Evolutionary conservation across 2,329 filamentous ascomycete genomes (phyloP).

Genomic region (Bertia moriformis): DNA sequence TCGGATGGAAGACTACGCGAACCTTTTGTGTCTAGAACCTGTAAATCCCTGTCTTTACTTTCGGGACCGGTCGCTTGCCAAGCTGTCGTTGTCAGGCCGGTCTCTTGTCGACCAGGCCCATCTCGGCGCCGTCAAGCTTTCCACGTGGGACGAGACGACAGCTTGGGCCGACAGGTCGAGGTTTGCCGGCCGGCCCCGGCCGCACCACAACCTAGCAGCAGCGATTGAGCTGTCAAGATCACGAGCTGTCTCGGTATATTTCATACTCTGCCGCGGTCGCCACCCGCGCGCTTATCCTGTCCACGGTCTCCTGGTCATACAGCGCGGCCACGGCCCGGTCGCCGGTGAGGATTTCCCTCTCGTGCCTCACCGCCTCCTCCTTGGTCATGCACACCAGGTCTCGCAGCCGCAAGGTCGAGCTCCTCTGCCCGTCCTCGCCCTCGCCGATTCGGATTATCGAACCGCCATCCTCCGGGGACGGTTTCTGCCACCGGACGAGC

Average conservation of each 20-base stretch:
- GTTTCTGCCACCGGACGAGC: constrained; percentile 68
- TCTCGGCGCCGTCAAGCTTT: too few species aligned
- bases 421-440: constrained; percentile 61
- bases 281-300: constrained; percentile 50
- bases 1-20: too few species aligned
- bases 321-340: constrained; percentile 54
- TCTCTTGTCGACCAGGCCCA: too few species aligned
- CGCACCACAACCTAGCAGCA: too few species aligned
- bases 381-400: constrained; percentile 86
- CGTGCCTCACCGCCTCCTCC: constrained; percentile 70
- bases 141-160: too few species aligned
- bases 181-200: too few species aligned
- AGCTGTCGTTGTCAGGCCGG: too few species aligned
- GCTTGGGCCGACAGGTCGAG: too few species aligned
- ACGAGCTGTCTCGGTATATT: constrained; percentile 28
- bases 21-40: too few species aligned
- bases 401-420: constrained; percentile 49
- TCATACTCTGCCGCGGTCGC: constrained; percentile 52
- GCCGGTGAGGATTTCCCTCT: constrained; percentile 62
- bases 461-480: constrained; percentile 33
- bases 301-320: constrained; percentile 56
- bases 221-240: too few species aligned
- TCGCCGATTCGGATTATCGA: constrained; percentile 47
- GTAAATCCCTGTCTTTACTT: too few species aligned
- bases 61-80: too few species aligned